phyloP scores from a whole-genome alignment of 2,329 filamentous ascomycete genomes.

The Ceratocystis ficicola region DNA sequence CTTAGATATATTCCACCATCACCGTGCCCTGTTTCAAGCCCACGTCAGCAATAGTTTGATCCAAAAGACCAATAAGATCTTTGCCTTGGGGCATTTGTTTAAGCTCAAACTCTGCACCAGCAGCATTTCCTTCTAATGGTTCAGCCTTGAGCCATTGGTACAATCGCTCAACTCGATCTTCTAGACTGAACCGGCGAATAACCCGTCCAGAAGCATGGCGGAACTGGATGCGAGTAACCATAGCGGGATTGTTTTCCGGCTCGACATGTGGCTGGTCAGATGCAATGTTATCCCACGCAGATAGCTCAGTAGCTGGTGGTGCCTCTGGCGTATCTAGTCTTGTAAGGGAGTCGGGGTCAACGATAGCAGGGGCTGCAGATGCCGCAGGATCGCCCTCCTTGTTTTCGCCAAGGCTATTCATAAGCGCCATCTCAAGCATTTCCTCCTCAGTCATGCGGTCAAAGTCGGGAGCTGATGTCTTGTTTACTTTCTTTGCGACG shows the following conservation, averaged over 20 bases:
- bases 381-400: slow-evolving; percentile 29
- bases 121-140: slow-evolving; percentile 61
- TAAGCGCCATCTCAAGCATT: slow-evolving; percentile 86
- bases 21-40: slow-evolving; percentile 87
- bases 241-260: slow-evolving; percentile 56
- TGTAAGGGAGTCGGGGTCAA: slow-evolving; percentile 81
- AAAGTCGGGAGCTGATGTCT: slow-evolving; percentile 41
- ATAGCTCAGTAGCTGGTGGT: slow-evolving; percentile 30
- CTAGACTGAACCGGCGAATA: slow-evolving; percentile 69
- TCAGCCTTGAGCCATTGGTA: slow-evolving; percentile 96
- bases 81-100: slow-evolving; percentile 66
- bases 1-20: slow-evolving; percentile 81
- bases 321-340: slow-evolving; percentile 40
- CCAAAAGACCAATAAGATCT: slow-evolving; percentile 66
- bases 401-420: slow-evolving; percentile 59
- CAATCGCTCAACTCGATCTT: slow-evolving; percentile 67
- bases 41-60: slow-evolving; percentile 63
- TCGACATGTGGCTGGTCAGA: slow-evolving; percentile 63
- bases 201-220: slow-evolving; percentile 72
- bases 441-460: slow-evolving; percentile 92
- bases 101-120: slow-evolving; percentile 70
- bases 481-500: slow-evolving; percentile 57
- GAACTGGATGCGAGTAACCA: slow-evolving; percentile 84
- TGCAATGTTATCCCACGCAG: slow-evolving; percentile 58
- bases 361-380: slow-evolving; percentile 34